These are phyloP conservation scores for Suillus plorans DNA, from an alignment of 768 basidiomycete genomes.

Conservation along the genomic window DNA sequence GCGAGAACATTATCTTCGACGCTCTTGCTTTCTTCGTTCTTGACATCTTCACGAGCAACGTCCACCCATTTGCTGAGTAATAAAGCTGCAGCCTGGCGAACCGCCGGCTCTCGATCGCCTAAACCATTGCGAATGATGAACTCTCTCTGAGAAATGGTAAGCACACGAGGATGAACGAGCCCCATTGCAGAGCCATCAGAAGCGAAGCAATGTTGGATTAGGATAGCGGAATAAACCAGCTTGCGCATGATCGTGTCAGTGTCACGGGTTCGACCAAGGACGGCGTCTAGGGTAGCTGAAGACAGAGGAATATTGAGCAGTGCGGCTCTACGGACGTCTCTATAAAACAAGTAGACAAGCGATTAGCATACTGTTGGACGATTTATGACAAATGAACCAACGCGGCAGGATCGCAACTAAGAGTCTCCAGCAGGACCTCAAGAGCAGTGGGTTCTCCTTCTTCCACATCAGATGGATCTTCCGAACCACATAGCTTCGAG, in stretches of 20 bases:
- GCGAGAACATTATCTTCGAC: conserved; percentile 41
- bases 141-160: conserved; percentile 75
- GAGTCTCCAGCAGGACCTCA: conserved; percentile 63
- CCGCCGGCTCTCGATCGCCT: conserved; percentile 77
- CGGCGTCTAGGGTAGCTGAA: conserved; percentile 52
- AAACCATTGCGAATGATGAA: conserved; percentile 79
- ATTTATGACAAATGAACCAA: conserved; percentile 25
- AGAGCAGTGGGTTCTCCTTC: conserved; percentile 44
- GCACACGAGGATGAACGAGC: conserved; percentile 58
- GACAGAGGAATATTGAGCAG: conserved; percentile 69
- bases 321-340: conserved; percentile 84
- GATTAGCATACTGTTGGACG: background rate
- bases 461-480: conserved; percentile 59
- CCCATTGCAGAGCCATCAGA: conserved; percentile 41
- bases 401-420: conserved; percentile 75
- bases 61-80: conserved; percentile 81
- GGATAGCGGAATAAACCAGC: conserved; percentile 62
- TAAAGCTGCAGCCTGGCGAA: conserved; percentile 68
- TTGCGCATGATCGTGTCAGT: conserved; percentile 74
- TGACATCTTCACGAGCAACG: conserved; percentile 40
- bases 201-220: conserved; percentile 44
- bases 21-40: conserved; percentile 35
- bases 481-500: conserved; percentile 70
- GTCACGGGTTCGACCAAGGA: conserved; percentile 80
- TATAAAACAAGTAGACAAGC: conserved; percentile 26